Percentiles rank a stretch among this genome's conserved stretches.
phyloP scores from a whole-genome alignment of 371 early-diverging fungal genomes.

The Homolaphlyctis polyrhiza region DNA sequence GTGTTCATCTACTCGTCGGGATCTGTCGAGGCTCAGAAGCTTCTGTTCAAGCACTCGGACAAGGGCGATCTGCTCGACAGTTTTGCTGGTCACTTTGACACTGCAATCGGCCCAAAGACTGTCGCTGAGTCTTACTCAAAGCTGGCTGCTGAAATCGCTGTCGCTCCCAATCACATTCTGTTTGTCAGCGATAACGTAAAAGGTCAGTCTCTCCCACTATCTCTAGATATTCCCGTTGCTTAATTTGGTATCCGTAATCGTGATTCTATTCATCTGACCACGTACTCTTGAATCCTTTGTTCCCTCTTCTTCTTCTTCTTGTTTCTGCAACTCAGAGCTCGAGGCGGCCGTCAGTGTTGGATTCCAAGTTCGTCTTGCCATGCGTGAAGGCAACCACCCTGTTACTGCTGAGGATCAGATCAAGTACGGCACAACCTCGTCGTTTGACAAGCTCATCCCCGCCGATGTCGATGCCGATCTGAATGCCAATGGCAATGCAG shows the following conservation, averaged over 20 bases:
- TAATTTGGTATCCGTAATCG: background rate
- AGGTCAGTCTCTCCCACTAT: conserved; percentile 40
- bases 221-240: background rate
- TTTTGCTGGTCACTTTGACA: conserved; percentile 87
- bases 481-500: too few relatives aligned
- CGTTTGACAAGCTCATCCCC: background rate
- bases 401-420: conserved; percentile 4
- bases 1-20: conserved; percentile 94
- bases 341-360: conserved; percentile 72
- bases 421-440: background rate
- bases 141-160: conserved; percentile 66
- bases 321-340: conserved; percentile 50
- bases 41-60: conserved; percentile 75
- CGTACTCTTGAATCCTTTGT: conserved; percentile 1
- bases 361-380: conserved; percentile 63
- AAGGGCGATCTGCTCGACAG: conserved; percentile 77
- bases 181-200: conserved; percentile 85
- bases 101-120: conserved; percentile 72
- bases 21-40: conserved; percentile 85
- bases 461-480: too few relatives aligned
- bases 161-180: conserved; percentile 51
- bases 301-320: too few relatives aligned
- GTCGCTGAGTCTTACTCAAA: conserved; percentile 61
- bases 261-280: background rate
- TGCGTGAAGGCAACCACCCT: conserved; percentile 70